phyloP scores from a whole-genome alignment of 352 stramenopile genomes.

The Globisporangium nagaii region DNA sequence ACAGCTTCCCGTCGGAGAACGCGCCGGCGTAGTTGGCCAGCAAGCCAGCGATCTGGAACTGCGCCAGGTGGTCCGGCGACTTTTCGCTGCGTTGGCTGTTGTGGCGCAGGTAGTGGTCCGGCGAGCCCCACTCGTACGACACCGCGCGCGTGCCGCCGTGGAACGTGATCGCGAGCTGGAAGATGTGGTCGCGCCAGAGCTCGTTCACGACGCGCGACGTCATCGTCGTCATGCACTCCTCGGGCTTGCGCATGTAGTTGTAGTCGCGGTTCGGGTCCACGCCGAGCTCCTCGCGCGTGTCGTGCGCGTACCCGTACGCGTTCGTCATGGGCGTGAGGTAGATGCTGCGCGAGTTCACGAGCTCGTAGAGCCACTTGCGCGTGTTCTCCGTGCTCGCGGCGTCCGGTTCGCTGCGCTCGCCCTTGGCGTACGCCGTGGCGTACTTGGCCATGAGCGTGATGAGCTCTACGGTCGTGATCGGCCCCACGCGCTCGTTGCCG shows the following conservation, averaged over 20 bases:
- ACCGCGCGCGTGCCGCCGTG: conserved; percentile 97
- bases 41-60: conserved; percentile 52
- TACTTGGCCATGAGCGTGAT: conserved; percentile 81
- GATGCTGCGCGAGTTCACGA: conserved; percentile 87
- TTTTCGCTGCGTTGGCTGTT: conserved; percentile 59
- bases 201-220: conserved; percentile 95
- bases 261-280: conserved; percentile 99
- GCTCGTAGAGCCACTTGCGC: conserved; percentile 53
- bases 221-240: conserved; percentile 94
- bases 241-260: conserved; percentile 88
- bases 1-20: conserved; percentile 68
- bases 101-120: conserved; percentile 73
- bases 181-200: conserved; percentile 95
- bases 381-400: conserved; percentile 32
- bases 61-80: conserved; percentile 71
- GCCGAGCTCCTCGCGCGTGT: conserved; percentile 73
- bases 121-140: conserved; percentile 97
- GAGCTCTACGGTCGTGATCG: conserved; percentile 87
- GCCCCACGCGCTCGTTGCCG: conserved; percentile 93
- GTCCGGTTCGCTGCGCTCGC: conserved; percentile 4
- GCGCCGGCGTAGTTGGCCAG: conserved; percentile 66
- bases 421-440: conserved; percentile 29
- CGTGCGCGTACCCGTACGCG: conserved; percentile 87
- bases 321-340: conserved; percentile 92
- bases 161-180: conserved; percentile 97